Evolutionary conservation across 352 stramenopile species (phyloP), one percentile per base, ranked within the genome.

Genomic region (Phytopythium sindhum): DNA sequence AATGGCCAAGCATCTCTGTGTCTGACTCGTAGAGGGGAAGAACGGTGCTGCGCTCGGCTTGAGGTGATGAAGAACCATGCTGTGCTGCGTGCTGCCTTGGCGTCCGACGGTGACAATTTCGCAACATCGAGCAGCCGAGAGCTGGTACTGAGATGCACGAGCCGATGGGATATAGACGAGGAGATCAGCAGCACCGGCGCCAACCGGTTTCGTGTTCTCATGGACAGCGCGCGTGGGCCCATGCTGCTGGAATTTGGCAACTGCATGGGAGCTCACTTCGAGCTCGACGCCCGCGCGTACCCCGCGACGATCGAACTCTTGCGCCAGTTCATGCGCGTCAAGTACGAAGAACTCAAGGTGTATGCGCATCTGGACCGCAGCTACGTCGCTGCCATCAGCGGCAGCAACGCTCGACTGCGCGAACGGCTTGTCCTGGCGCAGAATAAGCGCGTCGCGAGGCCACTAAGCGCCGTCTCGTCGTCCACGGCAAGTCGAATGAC

Each of bases 171-270:
- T 57, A 63, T 95, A 19, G 86, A 95, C 60, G 84, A 95, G 50
- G 66, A 67, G 31, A 93, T 95, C 57, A 81, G 73, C 51, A 81
- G 74, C 61, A 95, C 86, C 10, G 71, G 86, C 21, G 73, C 66
- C 33, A 95, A 95, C 67, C 80, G 78, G 60, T 93, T 91, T 63
- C 69, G 67, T n/a, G 84, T 95, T n/a, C 72, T 93, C 11, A 65
- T 91, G 21, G 86, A 95, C 65, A 93, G 83, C 55, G 79, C 57
- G 61, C 79, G 84, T 0, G 86, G 86, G 0, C 86, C 86, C 0
- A 83, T 93, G 78, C 52, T 95, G n/a, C 60, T 93, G 8, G 86
- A 93, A 61, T 95, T 93, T 70, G 81, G 86, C 66, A 93, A 95
- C 64, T 84, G 80, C 57, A 60, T 92, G 0, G 85, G 86, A 11